Evolutionary conservation across 2,329 filamentous ascomycete species (phyloP), one percentile per base, ranked within the genome.

Genomic region (Rasamsonia emersonii): DNA sequence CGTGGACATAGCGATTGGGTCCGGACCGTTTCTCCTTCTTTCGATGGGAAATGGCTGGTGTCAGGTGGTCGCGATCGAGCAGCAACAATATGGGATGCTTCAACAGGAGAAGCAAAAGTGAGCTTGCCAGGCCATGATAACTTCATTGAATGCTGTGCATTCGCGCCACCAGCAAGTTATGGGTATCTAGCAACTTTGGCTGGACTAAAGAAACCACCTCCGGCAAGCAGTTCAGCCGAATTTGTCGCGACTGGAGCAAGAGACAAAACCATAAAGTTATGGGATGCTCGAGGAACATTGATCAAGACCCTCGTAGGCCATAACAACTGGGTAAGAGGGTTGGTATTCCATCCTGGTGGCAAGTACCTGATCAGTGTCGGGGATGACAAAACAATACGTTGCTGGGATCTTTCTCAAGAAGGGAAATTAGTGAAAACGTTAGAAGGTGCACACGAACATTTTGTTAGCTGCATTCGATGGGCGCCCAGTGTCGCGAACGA

Each of bases 401-500:
- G 88, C 65, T 96, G 89, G 89, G 89, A 96, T 62, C 66, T 95
- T 16, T 73, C 74, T 16, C 88, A 95, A 53, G 86, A 93, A 56
- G 85, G 83, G 25, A 88, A 86, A 50, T 88, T 86, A 47, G 85
- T 94, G 45, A 89, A 89, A 59, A 79, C 77, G 0, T 64, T 95
- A n/a, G 69, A 71, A 21, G 82, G 85, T 41, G 78, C 77, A 0
- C 86, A 93, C 52, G 77, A 73, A 4, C 86, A 86, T 53, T 95
- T 96, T 49, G 75, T 95, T 30, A 86, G 75, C 39, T 89, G 83
- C 51, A 68, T 95, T 48, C 67, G 86, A 40, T 96, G 89, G 88
- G 88, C 86, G 2, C 86, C 88, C 0, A 76, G 75, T 24, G 65
- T 74, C 38, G 84, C 80, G 47, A 75, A 82, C 37, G 63, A 53